Conservation (phyloP, 805 yeast species). For the Hyphopichia homilentoma region DNA sequence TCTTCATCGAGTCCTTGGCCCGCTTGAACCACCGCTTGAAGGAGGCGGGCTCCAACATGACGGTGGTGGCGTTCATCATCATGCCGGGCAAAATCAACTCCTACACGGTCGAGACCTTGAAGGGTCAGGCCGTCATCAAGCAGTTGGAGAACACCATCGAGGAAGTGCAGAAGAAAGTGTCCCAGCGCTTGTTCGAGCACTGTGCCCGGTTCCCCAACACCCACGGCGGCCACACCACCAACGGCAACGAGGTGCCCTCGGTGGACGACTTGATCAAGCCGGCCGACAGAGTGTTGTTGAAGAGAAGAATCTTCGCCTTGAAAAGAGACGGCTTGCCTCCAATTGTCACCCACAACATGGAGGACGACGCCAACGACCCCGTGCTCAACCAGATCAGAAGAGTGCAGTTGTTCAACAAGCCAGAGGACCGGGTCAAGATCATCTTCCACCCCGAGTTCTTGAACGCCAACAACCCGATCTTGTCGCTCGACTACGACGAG, state of each 20-base stretch:
- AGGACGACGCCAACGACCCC: constrained; percentile 87
- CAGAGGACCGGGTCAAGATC: constrained; percentile 88
- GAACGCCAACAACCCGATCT: constrained; percentile 89
- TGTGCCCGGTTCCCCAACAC: constrained; percentile 64
- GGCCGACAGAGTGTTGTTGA: constrained; percentile 82
- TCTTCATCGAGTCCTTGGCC: constrained; percentile 89
- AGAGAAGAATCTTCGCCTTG: constrained; percentile 89
- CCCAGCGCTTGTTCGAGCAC: constrained; percentile 84
- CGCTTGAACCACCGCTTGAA: constrained; percentile 86
- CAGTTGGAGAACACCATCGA: constrained; percentile 85
- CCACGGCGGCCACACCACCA: constrained; percentile 34
- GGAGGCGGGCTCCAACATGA: constrained; percentile 76
- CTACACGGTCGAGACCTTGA: constrained; percentile 91
- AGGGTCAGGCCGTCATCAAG: constrained; percentile 93
- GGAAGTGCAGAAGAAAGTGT: constrained; percentile 84
- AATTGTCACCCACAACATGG: constrained; percentile 95
- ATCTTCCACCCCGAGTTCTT: constrained; percentile 97
- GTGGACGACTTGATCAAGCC: constrained; percentile 81
- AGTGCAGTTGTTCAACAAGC: constrained; percentile 84
- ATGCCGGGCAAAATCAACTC: constrained; percentile 97
- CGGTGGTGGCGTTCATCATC: constrained; percentile 94
- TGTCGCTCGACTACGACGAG: constrained; percentile 93
- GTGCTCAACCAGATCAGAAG: constrained; percentile 87
- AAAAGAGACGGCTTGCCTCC: constrained; percentile 90
- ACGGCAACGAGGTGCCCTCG: constrained; percentile 66